phyloP scores from a whole-genome alignment of 495 filamentous ascomycete species.

The Aspergillus nanangensis region DNA sequence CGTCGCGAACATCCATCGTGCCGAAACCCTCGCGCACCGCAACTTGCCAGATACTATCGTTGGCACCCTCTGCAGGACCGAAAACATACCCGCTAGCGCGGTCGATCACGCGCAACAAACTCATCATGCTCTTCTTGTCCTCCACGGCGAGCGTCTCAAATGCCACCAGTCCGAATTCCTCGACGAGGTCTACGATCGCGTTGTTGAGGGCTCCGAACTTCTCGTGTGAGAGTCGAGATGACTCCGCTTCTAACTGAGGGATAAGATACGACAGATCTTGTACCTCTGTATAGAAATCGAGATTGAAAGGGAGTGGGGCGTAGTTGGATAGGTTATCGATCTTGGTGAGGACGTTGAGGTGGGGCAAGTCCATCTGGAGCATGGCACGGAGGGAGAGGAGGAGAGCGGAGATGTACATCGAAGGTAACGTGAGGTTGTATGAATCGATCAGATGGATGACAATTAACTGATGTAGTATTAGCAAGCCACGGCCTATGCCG shows the following conservation, averaged over 20 bases:
- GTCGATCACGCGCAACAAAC: constrained; percentile 79
- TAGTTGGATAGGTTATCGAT: constrained; percentile 87
- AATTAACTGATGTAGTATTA: constrained; percentile 60
- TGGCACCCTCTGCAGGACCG: constrained; percentile 83
- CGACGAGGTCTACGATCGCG: constrained; percentile 80
- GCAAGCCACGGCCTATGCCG: neutral
- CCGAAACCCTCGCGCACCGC: constrained; percentile 84
- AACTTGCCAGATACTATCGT: constrained; percentile 91
- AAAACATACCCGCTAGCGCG: constrained; percentile 91
- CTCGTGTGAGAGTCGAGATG: constrained; percentile 50
- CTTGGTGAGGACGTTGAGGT: constrained; percentile 94
- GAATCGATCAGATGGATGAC: constrained; percentile 88
- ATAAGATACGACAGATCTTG: constrained; percentile 84
- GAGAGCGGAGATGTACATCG: constrained; percentile 89
- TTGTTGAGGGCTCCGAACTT: constrained; percentile 82
- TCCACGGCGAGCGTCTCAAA: constrained; percentile 96
- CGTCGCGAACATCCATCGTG: constrained; percentile 74
- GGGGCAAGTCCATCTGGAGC: constrained; percentile 94
- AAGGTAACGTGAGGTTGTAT: constrained; percentile 84
- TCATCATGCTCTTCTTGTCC: constrained; percentile 94
- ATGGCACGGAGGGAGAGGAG: constrained; percentile 90
- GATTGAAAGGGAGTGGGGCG: constrained; percentile 80
- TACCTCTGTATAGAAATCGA: constrained; percentile 97
- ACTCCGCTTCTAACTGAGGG: constrained; percentile 64
- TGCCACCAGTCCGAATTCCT: constrained; percentile 80